Evolutionary conservation across 805 yeast genomes (phyloP), one percentile per base, ranked within the genome.

Genomic region (Nematodospora valgi): DNA sequence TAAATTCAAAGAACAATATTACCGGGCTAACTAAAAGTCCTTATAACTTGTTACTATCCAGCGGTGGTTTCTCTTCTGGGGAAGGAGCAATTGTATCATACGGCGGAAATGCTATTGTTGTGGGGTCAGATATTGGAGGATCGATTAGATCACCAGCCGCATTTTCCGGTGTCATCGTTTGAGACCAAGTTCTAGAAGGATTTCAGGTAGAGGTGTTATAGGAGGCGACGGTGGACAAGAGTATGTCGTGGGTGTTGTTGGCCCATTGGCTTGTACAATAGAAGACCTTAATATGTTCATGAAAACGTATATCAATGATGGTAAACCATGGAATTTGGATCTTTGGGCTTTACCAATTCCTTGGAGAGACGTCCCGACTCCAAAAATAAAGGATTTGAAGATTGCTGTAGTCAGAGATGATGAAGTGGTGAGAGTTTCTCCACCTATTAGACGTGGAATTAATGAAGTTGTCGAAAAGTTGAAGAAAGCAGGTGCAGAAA

Each of bases 251-350:
- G 77, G 82, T 11, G 82, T 79, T 16, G 70, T 70, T 32, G 91
- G 89, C 15, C 91, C 91, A 27, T 54, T 83, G 59, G 70, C 86
- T 3, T 70, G 81, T 47, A 59, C 76, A 4, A 62, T 79, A 30
- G 83, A 79, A 4, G 91, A 82, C 57, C 58, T 82, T 44, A 87
- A 81, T 13, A 58, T 76, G 39, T 78, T 78, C 62, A 82, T 82
- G 88, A 68, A 76, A 39, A 41, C 63, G 13, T 79, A 76, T 52
- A 66, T 78, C 47, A 78, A 78, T 49, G 64, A 64, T 20, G 86
- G 86, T 40, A 63, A 75, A 44, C 87, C 86, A 9, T 80, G 86
- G 84, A 58, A 61, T 17, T 47, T 44, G 8, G 80, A 76, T 47
- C 70, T 66, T 23, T 62, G 66, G 51, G 53, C 68, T 41, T 45